phyloP scores from a whole-genome alignment of 2,329 filamentous ascomycete genomes.

The Talaromyces sp. region DNA sequence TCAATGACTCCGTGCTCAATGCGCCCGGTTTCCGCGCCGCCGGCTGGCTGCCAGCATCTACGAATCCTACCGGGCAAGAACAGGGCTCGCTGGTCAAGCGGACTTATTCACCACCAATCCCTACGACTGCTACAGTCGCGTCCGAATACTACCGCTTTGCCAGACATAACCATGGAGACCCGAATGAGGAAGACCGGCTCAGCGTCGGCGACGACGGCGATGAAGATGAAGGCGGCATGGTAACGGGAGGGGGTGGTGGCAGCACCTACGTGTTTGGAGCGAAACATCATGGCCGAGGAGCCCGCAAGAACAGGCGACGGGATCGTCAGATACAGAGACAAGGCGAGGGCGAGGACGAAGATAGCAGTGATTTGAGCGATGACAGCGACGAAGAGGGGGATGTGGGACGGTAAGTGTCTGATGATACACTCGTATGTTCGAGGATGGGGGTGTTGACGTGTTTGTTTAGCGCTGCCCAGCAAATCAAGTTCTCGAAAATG shows the following conservation, averaged over 20 bases:
- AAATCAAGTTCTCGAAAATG: slow-evolving; percentile 96
- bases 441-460: slow-evolving; percentile 14
- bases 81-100: slow-evolving; percentile 48
- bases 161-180: slow-evolving; percentile 24
- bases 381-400: slow-evolving; percentile 61
- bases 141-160: slow-evolving; percentile 57
- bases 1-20: slow-evolving; percentile 59
- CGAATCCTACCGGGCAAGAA: slow-evolving; percentile 32
- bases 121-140: slow-evolving; percentile 51
- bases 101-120: slow-evolving; percentile 62
- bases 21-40: slow-evolving; percentile 60
- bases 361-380: slow-evolving; percentile 62
- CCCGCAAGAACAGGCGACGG: slow-evolving; percentile 26
- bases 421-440: neutral
- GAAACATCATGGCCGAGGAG: slow-evolving; percentile 22
- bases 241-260: slow-evolving; percentile 51
- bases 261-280: slow-evolving; percentile 53
- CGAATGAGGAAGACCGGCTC: slow-evolving; percentile 21
- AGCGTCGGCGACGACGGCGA: slow-evolving; percentile 46
- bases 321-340: slow-evolving; percentile 49
- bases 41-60: slow-evolving; percentile 48
- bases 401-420: slow-evolving; percentile 25
- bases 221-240: slow-evolving; percentile 59
- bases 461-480: slow-evolving; percentile 64
- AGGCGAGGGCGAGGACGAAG: slow-evolving; percentile 54